Percentiles rank a stretch among this genome's conserved stretches.
phyloP scores from a whole-genome alignment of 768 basidiomycete genomes.

The Pisolithus microcarpus region DNA sequence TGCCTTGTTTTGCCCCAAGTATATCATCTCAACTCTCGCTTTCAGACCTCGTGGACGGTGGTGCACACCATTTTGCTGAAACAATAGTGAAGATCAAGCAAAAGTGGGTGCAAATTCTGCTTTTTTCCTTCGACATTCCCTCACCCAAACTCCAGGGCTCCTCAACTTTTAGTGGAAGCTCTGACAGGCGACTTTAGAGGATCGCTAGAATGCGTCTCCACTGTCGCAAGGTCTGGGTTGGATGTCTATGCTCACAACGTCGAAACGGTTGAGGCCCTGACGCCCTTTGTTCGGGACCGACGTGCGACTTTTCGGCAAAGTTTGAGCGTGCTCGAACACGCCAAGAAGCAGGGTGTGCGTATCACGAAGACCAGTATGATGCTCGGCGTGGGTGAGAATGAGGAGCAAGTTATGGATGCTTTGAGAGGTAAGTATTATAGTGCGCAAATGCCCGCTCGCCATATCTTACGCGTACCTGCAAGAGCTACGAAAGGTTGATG shows the following conservation, averaged over 20 bases:
- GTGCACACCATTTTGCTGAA: slow-evolving; percentile 89
- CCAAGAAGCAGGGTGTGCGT: slow-evolving; percentile 75
- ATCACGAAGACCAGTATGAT: slow-evolving; percentile 98
- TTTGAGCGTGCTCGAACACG: slow-evolving; percentile 70
- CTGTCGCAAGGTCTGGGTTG: slow-evolving; percentile 87
- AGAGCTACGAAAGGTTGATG: slow-evolving; percentile 85
- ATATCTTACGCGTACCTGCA: slow-evolving; percentile 4
- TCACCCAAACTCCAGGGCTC: slow-evolving; percentile 53
- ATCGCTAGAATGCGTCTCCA: slow-evolving; percentile 60
- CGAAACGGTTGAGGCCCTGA: slow-evolving; percentile 91
- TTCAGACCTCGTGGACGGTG: slow-evolving; percentile 85
- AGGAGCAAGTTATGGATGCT: slow-evolving; percentile 74
- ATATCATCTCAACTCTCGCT: slow-evolving; percentile 1
- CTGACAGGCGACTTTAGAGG: slow-evolving; percentile 93
- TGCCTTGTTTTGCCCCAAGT: not conserved
- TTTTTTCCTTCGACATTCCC: not conserved
- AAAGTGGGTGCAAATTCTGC: slow-evolving; percentile 47
- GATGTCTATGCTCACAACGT: slow-evolving; percentile 99
- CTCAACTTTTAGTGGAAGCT: slow-evolving; percentile 93
- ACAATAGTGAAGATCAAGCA: slow-evolving; percentile 94
- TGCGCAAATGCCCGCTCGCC: not conserved
- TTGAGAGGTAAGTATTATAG: slow-evolving; percentile 56
- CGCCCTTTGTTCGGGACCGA: slow-evolving; percentile 92
- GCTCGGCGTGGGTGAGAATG: slow-evolving; percentile 92
- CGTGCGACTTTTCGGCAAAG: slow-evolving; percentile 87